Conservation (phyloP, 1,284 basidiomycete genomes). For the Cystobasidiaceae sp. region DNA sequence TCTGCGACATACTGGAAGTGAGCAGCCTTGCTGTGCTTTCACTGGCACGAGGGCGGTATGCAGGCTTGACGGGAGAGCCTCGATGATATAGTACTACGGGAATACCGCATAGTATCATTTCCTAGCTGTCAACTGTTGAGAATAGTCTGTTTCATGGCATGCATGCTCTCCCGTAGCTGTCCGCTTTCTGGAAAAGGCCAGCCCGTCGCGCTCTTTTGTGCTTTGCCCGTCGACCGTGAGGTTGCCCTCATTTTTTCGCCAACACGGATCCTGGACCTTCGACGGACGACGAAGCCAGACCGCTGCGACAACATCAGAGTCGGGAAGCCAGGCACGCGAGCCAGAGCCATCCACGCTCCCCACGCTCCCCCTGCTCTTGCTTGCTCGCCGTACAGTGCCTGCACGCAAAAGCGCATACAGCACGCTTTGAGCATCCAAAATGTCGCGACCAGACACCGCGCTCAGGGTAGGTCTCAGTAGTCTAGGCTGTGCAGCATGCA, state of each 20-base stretch:
- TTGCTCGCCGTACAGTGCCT: background rate
- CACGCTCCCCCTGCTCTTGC: background rate
- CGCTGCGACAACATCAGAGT: too few relatives aligned
- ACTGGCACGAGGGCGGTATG: too few relatives aligned
- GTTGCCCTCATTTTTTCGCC: conserved; percentile 15
- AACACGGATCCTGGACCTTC: background rate
- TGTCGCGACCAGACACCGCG: conserved; percentile 31
- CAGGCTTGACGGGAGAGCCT: too few relatives aligned
- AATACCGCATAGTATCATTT: too few relatives aligned
- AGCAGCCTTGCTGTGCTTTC: too few relatives aligned
- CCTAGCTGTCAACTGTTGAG: background rate
- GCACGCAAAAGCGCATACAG: background rate
- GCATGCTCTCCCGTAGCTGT: background rate
- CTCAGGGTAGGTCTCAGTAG: conserved; percentile 16
- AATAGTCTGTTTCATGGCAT: background rate
- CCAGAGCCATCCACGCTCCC: background rate
- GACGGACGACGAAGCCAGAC: conserved; percentile 5
- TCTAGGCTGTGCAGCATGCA: background rate
- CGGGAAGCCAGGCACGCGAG: background rate
- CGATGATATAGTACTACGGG: too few relatives aligned
- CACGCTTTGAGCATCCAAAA: background rate
- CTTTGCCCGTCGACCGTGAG: too few relatives aligned
- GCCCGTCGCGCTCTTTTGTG: too few relatives aligned
- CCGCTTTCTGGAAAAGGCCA: too few relatives aligned
- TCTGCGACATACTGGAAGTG: too few relatives aligned